These are phyloP conservation scores for Drechslera avenae DNA, from an alignment of 2,329 filamentous ascomycete genomes.

Conservation along the genomic window DNA sequence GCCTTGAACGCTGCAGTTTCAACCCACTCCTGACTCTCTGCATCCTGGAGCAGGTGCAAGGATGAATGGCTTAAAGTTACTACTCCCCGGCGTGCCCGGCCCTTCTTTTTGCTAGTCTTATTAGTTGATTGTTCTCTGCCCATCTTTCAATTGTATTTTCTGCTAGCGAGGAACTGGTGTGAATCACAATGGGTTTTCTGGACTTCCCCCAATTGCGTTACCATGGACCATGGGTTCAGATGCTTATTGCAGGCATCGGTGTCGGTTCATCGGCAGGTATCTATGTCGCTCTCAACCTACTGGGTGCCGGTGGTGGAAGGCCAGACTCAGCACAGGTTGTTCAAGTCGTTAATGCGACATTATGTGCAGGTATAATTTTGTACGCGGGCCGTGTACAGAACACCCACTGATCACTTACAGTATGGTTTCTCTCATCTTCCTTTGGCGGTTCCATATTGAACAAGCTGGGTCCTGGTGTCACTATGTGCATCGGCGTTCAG, in stretches of 20 bases:
- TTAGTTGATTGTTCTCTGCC: neutral
- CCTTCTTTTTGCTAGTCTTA: neutral
- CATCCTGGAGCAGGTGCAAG: neutral
- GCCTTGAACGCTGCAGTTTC: neutral
- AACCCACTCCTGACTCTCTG: conserved; percentile 3
- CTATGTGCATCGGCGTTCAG: conserved; percentile 41
- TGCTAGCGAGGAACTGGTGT: neutral
- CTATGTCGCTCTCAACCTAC: conserved; percentile 39
- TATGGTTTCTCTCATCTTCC: conserved; percentile 42
- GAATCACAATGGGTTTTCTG: conserved; percentile 28
- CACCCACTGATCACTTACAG: conserved; percentile 10
- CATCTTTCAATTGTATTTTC: neutral
- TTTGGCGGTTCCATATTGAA: conserved; percentile 42
- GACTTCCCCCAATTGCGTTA: conserved; percentile 36
- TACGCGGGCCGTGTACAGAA: too few species aligned
- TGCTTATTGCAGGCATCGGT: conserved; percentile 37
- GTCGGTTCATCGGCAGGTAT: conserved; percentile 39
- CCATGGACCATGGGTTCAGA: conserved; percentile 39
- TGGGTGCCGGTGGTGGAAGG: conserved; percentile 37
- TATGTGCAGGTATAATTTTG: conserved; percentile 27
- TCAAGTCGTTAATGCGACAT: conserved; percentile 40
- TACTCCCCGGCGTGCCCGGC: neutral
- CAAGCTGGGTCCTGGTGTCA: conserved; percentile 38
- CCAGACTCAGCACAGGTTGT: conserved; percentile 40
- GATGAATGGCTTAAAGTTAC: conserved; percentile 2